Conservation (phyloP, 768 basidiomycete genomes). For the Agaricus sinodeliciosus region DNA sequence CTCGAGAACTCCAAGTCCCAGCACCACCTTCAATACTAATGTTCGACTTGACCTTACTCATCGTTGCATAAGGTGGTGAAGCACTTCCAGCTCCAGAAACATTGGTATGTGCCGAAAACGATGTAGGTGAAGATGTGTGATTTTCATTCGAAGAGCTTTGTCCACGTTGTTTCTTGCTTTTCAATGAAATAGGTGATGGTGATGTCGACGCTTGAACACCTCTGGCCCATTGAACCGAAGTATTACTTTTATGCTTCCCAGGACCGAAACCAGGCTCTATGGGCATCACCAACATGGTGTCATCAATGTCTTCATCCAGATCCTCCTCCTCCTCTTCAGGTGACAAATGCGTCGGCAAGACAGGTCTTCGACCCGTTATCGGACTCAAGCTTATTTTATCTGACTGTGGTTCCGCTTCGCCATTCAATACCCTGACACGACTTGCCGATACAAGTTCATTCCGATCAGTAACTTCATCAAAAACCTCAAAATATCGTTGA, state of each 20-base stretch:
- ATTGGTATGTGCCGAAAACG: slow-evolving; percentile 19
- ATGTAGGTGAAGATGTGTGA: slow-evolving; percentile 3
- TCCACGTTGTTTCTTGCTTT: slow-evolving; percentile 19
- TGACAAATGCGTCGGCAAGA: slow-evolving; percentile 5
- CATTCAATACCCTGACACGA: slow-evolving; percentile 23
- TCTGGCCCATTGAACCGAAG: slow-evolving; percentile 8
- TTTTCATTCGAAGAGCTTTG: slow-evolving; percentile 17
- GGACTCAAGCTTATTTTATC: slow-evolving; percentile 12
- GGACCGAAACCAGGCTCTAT: slow-evolving; percentile 36
- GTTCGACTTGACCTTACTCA: slow-evolving; percentile 46
- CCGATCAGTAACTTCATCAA: slow-evolving; percentile 74
- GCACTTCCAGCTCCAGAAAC: slow-evolving; percentile 15
- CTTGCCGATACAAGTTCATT: slow-evolving; percentile 47
- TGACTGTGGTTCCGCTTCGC: slow-evolving; percentile 16
- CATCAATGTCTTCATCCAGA: slow-evolving; percentile 72
- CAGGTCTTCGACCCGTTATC: neutral
- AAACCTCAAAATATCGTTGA: slow-evolving; percentile 77
- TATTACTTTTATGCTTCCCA: slow-evolving; percentile 14
- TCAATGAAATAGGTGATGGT: slow-evolving; percentile 33
- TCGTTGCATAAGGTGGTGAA: slow-evolving; percentile 19
- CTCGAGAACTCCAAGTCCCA: slow-evolving; percentile 9
- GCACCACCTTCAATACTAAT: slow-evolving; percentile 57
- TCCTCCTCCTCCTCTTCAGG: slow-evolving; percentile 22
- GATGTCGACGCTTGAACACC: neutral
- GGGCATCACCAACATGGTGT: slow-evolving; percentile 69